Conservation (phyloP, 1,139 yeast species). For the Candida pseudoviswanathii region DNA sequence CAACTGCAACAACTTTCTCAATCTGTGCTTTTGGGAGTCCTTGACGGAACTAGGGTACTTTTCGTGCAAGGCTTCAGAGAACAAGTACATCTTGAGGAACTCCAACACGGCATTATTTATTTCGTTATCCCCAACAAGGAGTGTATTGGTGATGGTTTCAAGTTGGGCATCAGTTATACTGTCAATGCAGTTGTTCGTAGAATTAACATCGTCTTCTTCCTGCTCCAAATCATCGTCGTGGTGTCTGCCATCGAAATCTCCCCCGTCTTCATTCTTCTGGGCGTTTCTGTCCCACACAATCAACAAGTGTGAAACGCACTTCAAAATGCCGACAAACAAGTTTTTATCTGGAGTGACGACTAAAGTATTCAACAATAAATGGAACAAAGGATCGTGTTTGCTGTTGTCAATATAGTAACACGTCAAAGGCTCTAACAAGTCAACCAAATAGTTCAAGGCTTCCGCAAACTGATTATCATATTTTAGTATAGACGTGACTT, state of each 20-base stretch:
- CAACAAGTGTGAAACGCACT: conserved; percentile 43
- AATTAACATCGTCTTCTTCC: conserved; percentile 22
- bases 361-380: conserved; percentile 50
- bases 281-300: conserved; percentile 30
- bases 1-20: conserved; percentile 35
- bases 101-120: conserved; percentile 35
- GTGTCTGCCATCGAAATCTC: conserved; percentile 41
- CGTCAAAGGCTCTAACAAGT: conserved; percentile 80
- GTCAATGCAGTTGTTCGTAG: conserved; percentile 45
- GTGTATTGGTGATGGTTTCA: conserved; percentile 30
- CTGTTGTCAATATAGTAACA: conserved; percentile 79
- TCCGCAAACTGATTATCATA: conserved; percentile 54
- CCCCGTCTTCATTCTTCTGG: conserved; percentile 14
- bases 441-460: conserved; percentile 68
- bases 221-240: conserved; percentile 19
- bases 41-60: conserved; percentile 30
- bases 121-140: conserved; percentile 42
- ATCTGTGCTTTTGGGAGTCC: conserved; percentile 37
- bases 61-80: conserved; percentile 42
- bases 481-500: conserved; percentile 21
- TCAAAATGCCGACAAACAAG: conserved; percentile 47
- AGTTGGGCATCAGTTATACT: conserved; percentile 37
- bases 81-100: conserved; percentile 41
- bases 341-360: conserved; percentile 56
- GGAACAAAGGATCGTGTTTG: conserved; percentile 62